Evolutionary conservation across 2,329 filamentous ascomycete species (phyloP).

Genomic region (Fusarium chaquense): DNA sequence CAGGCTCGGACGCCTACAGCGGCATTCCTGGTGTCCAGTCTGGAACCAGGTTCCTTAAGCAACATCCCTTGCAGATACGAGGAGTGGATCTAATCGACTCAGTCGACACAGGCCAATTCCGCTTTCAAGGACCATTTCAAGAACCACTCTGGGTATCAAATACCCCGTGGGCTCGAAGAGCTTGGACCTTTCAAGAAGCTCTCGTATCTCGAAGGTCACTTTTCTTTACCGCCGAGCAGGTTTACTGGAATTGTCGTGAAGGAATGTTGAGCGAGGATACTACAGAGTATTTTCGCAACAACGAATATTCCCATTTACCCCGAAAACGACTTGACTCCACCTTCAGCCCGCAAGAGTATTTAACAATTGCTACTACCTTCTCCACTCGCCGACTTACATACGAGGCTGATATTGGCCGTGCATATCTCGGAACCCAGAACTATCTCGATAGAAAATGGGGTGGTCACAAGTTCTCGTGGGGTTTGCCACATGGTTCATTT

Average conservation of each 20-base stretch:
- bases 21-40: not conserved
- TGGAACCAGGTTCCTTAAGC: not conserved
- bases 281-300: not conserved
- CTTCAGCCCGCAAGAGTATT: not conserved
- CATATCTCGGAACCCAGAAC: not conserved
- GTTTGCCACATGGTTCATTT: not conserved
- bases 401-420: not conserved
- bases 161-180: not conserved
- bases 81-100: not conserved
- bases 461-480: not conserved
- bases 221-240: not conserved
- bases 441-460: not conserved
- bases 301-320: not conserved
- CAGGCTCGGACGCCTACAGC: not conserved
- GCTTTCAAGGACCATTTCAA: not conserved
- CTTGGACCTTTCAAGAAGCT: not conserved
- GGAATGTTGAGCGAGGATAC: not conserved
- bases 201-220: not conserved
- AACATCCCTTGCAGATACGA: not conserved
- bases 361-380: not conserved
- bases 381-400: not conserved
- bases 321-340: not conserved
- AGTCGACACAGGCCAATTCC: not conserved
- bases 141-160: not conserved
- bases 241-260: not conserved